Conservation (phyloP, 2,329 filamentous ascomycete genomes). For the Colletotrichum simmondsii region DNA sequence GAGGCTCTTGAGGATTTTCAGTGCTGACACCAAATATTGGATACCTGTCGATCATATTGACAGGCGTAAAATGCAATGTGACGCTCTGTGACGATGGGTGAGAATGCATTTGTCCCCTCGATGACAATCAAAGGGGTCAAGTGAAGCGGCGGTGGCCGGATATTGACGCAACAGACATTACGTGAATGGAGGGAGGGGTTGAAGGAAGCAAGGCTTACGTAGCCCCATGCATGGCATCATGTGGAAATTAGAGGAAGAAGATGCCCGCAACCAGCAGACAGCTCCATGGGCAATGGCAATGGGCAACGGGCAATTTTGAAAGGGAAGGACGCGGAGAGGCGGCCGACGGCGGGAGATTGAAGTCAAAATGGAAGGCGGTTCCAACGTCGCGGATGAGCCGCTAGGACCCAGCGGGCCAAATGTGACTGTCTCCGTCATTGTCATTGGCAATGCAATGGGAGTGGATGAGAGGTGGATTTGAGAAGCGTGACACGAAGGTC, state of each 20-base stretch:
- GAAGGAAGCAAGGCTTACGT: neutral
- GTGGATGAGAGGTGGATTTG: neutral
- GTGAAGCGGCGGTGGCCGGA: neutral
- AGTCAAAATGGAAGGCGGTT: neutral
- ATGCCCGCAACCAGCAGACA: too few species aligned
- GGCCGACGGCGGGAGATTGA: neutral
- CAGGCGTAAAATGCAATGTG: neutral
- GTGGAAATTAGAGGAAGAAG: neutral
- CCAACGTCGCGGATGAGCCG: neutral
- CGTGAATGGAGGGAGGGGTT: neutral
- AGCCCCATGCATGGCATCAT: too few species aligned
- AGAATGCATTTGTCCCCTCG: neutral
- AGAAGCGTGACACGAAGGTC: slow-evolving; percentile 2
- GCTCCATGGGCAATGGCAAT: too few species aligned
- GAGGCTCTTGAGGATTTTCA: neutral
- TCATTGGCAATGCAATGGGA: neutral
- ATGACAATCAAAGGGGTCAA: neutral
- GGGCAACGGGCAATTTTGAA: neutral
- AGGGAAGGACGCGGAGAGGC: neutral
- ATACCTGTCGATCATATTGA: slow-evolving; percentile 10
- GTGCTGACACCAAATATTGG: slow-evolving; percentile 3
- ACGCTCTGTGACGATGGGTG: neutral
- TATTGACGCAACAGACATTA: neutral
- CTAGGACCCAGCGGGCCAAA: neutral
- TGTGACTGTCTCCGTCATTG: too few species aligned